phyloP scores from a whole-genome alignment of 2,329 filamentous ascomycete species.

The Helotiales sp. region DNA sequence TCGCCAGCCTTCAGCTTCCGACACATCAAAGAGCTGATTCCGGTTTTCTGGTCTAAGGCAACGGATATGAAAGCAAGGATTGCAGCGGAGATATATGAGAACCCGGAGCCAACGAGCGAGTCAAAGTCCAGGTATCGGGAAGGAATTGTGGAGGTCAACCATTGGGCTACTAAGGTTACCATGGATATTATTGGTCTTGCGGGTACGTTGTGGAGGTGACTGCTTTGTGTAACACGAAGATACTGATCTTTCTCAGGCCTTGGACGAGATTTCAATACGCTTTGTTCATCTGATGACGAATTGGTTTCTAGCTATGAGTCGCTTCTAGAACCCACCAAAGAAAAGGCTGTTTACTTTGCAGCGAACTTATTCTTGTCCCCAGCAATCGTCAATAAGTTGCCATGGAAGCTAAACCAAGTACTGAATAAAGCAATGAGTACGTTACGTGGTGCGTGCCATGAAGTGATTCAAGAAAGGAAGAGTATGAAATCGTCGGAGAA shows the following conservation, averaged over 20 bases:
- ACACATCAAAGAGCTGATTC: conserved; percentile 80
- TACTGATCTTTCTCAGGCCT: conserved; percentile 46
- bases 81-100: conserved; percentile 44
- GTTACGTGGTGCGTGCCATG: conserved; percentile 59
- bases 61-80: conserved; percentile 65
- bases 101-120: conserved; percentile 35
- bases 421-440: conserved; percentile 52
- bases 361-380: conserved; percentile 61
- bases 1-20: conserved; percentile 80
- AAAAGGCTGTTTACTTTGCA: conserved; percentile 55
- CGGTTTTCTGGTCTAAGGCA: conserved; percentile 78
- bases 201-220: not conserved
- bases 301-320: conserved; percentile 56
- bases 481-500: conserved; percentile 48
- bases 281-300: conserved; percentile 57
- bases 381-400: conserved; percentile 60
- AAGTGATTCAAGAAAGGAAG: conserved; percentile 71
- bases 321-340: conserved; percentile 52
- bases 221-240: too few species aligned
- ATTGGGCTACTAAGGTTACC: conserved; percentile 66
- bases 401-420: conserved; percentile 67
- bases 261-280: conserved; percentile 66
- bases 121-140: conserved; percentile 31
- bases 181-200: conserved; percentile 74
- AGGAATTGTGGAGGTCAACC: conserved; percentile 54